phyloP scores from a whole-genome alignment of 176 grass and related monocot species.

The Ananas comosus region DNA sequence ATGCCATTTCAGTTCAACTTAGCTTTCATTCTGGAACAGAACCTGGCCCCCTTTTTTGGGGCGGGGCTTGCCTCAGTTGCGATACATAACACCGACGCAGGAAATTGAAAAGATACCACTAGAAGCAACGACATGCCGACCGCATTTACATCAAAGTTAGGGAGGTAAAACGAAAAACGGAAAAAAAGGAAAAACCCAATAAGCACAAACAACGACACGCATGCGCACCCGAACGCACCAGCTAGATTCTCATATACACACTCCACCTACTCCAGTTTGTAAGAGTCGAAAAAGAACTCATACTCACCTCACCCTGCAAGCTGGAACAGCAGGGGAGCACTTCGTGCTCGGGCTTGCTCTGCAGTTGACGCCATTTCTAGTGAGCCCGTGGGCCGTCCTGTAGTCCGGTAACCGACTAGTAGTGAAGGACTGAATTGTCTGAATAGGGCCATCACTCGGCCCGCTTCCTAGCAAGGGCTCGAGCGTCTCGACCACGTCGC shows the following conservation, averaged over 20 bases:
- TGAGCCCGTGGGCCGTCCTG: slow-evolving; percentile 36
- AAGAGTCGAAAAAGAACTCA: slow-evolving; percentile 1
- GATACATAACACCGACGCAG: slow-evolving; percentile 43
- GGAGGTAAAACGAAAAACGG: slow-evolving; percentile 21
- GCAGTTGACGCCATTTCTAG: slow-evolving; percentile 45
- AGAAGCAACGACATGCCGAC: slow-evolving; percentile 51
- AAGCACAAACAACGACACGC: slow-evolving; percentile 9
- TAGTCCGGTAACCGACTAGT: slow-evolving; percentile 37
- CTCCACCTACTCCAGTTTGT: slow-evolving; percentile 33
- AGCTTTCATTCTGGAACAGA: slow-evolving; percentile 43
- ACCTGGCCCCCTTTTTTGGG: slow-evolving; percentile 46
- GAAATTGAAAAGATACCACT: slow-evolving; percentile 43
- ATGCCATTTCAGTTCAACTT: slow-evolving; percentile 25
- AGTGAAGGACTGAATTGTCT: slow-evolving; percentile 25
- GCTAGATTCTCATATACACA: slow-evolving; percentile 48
- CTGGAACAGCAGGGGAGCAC: slow-evolving; percentile 56
- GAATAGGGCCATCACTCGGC: slow-evolving; percentile 24
- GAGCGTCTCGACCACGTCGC: slow-evolving; percentile 81
- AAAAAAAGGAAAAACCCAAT: slow-evolving; percentile 24
- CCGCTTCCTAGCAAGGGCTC: slow-evolving; percentile 56
- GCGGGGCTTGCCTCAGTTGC: slow-evolving; percentile 30
- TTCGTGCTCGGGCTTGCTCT: slow-evolving; percentile 59
- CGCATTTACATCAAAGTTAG: slow-evolving; percentile 51
- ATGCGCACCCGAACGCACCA: slow-evolving; percentile 12
- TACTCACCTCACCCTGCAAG: slow-evolving; percentile 78